Evolutionary conservation across 192 early-diverging fungal species (phyloP).

Genomic region (Ramicandelaber brevisporus): DNA sequence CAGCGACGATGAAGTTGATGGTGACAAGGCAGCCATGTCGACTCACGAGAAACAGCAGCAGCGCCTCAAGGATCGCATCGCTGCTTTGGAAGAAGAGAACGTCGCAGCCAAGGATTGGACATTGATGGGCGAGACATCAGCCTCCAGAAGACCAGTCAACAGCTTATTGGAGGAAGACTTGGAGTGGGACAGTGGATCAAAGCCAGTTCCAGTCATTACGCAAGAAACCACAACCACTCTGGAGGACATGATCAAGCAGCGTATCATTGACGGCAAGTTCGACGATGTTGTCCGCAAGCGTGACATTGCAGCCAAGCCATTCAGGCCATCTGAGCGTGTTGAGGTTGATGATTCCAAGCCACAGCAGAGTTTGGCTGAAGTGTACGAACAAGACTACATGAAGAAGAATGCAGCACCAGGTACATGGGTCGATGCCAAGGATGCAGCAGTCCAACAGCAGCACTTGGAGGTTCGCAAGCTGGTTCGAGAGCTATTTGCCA

Average conservation of each 20-base stretch:
- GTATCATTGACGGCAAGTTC: conserved; percentile 70
- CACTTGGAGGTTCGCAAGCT: conserved; percentile 60
- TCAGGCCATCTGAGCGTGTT: conserved; percentile 40
- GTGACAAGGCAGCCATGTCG: conserved; percentile 17
- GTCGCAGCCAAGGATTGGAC: conserved; percentile 72
- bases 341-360: conserved; percentile 70
- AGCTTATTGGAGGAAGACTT: conserved; percentile 83
- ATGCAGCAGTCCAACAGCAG: conserved; percentile 41
- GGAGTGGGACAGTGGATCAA: conserved; percentile 70
- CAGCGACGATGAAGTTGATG: conserved; percentile 4
- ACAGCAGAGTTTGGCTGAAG: conserved; percentile 65
- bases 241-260: conserved; percentile 80
- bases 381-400: conserved; percentile 80
- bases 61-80: conserved; percentile 39
- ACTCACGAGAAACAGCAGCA: conserved; percentile 60
- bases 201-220: conserved; percentile 86
- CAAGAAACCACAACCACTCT: conserved; percentile 65
- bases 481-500: conserved; percentile 49
- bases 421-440: conserved; percentile 34
- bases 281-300: conserved; percentile 86
- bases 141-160: conserved; percentile 65
- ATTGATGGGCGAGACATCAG: conserved; percentile 58
- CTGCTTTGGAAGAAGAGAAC: conserved; percentile 64
- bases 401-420: conserved; percentile 21
- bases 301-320: conserved; percentile 40